Evolutionary conservation across 129 eudicot genomes (phyloP), one percentile per base, ranked within the genome.

Genomic region (Dittrichia graveolens): DNA sequence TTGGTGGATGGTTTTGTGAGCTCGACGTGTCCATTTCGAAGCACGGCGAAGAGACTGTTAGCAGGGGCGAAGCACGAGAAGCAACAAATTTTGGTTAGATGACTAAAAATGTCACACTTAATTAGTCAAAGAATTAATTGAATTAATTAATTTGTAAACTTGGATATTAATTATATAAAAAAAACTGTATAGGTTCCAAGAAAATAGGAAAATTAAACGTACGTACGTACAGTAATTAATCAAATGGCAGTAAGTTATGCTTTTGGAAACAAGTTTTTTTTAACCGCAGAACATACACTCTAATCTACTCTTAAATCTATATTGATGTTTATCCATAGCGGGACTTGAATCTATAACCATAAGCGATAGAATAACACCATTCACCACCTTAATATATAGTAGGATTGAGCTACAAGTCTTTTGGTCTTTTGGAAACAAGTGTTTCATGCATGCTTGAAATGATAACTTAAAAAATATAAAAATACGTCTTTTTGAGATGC

Each of bases 1-100:
- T 62, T 91, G 41, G 89, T 91, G 6, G 83, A 88, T 65, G 87
- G 83, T 59, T 90, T 87, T 13, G 89, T 83, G 54, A 85, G 96
- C 73, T 86, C 96, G 50, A 80, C 87, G 15, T 91, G 91, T 72
- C 95, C 95, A 0, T 67, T 87, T 16, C 84, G 88, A 16, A 78
- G 79, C 9, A 85, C 87, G 0, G 94, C 91, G 0, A 81, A 75
- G 65, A 83, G 80, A 50, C 69, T 84, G 16, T 40, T 84, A 13
- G 34, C 72, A 1, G 77, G 80, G 4, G 31, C 81, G 3, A 56
- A 72, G 47, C 67, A 57, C 12, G 61, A 73, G 16, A 53, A 76
- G 11, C 73, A 79, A 66, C 73, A 73, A 68, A 11, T 76, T 76
- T 72, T 80, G 59, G 72, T 76, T 76, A 65, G 88, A 83, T 80